Evolutionary conservation across 257 asterid species (phyloP), one percentile per base, ranked within the genome.

Genomic region (Penstemon eatonii): DNA sequence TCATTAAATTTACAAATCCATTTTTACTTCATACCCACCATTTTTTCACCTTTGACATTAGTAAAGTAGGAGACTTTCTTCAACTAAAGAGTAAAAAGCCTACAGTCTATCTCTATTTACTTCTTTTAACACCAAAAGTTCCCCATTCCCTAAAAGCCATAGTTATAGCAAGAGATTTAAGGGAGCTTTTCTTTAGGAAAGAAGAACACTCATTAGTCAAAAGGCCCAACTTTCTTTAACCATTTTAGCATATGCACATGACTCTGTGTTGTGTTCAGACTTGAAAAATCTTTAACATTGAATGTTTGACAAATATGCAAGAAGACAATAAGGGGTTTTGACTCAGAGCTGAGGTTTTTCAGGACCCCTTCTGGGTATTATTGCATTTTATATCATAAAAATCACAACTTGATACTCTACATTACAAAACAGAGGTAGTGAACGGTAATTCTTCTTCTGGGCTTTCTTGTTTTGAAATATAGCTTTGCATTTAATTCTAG

Each of bases 51-150:
- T 75, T 67, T 71, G 85, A 84, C 86, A 72, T 73, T 73, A 41
- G 73, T 61, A 49, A 49, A 49, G 19, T 25, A 25, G 33, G 33
- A 25, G 33, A 25, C 82, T 78, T 79, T 78, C 54, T 49, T 49
- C n/a, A 49, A 63, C 80, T 73, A 76, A 80, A 67, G 78, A 37
- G 54, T 11, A 10, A 64, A 56, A 75, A 59, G 42, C 56, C 60
- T 42, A 59, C 54, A 49, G 52, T 78, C 79, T 69, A 57, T 46
- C 51, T 3, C 77, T 72, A 64, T 25, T 70, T 63, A 38, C 80
- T 79, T 69, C 76, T 79, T 86, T 88, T 68, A 71, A 80, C 82
- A 70, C 81, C 78, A 74, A 68, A 77, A 76, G 65, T 15, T 60
- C 63, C 70, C 69, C 80, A 56, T 63, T 56, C 69, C 82, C 55